A percentile compares a stretch with the other conserved stretches of the same genome.
Evolutionary conservation across 192 early-diverging fungal species (phyloP).

Genomic region (Jimgerdemannia lactiflua): DNA sequence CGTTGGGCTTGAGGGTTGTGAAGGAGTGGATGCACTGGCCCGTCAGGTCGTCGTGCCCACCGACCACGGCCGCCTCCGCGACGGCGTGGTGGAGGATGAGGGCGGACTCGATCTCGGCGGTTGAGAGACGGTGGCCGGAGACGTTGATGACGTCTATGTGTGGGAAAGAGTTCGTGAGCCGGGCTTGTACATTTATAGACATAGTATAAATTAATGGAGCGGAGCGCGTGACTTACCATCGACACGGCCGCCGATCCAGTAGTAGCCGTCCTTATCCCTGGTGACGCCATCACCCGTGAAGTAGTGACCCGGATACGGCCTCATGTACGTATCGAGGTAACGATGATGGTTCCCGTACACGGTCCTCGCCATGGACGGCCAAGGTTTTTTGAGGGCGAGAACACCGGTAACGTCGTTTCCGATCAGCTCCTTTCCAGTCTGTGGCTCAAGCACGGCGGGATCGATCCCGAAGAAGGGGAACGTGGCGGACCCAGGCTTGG

Average conservation of each 20-base stretch:
- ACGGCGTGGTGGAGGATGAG: constrained; percentile 75
- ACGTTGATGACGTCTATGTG: constrained; percentile 85
- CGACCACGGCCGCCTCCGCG: constrained; percentile 91
- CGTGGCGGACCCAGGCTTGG: constrained; percentile 95
- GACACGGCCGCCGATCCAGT: constrained; percentile 94
- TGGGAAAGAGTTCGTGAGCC: too few relatives aligned
- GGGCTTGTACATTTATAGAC: too few relatives aligned
- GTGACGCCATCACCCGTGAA: constrained; percentile 95
- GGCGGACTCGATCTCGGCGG: constrained; percentile 93
- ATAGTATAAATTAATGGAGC: too few relatives aligned
- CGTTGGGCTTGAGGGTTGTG: constrained; percentile 70
- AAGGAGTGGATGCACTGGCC: constrained; percentile 91
- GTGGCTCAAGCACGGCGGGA: constrained; percentile 79
- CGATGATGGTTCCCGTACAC: constrained; percentile 90
- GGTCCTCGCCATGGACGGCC: constrained; percentile 92
- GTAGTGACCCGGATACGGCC: constrained; percentile 89
- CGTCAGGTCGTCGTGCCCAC: constrained; percentile 82
- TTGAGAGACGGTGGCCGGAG: constrained; percentile 90
- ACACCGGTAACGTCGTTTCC: constrained; percentile 92
- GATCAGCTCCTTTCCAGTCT: constrained; percentile 76
- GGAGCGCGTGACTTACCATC: constrained; percentile 19
- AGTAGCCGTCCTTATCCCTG: constrained; percentile 91
- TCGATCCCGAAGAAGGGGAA: constrained; percentile 98
- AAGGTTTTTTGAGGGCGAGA: constrained; percentile 79
- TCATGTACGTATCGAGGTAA: constrained; percentile 92